Conservation (phyloP, 176 grass and related monocot genomes). For the Guadua angustifolia region DNA sequence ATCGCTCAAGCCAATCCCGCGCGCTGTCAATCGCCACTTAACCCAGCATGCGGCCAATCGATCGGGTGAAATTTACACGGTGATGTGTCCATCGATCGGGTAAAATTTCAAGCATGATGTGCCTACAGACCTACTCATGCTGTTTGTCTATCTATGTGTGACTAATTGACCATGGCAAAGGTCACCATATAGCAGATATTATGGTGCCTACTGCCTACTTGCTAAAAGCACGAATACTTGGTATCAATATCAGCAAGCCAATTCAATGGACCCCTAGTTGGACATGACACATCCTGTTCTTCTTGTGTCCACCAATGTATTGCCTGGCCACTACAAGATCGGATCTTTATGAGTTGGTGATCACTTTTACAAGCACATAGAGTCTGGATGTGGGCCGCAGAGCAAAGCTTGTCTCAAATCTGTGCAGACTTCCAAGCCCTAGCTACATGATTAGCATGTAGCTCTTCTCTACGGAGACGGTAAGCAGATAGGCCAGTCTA, state of each 20-base stretch:
- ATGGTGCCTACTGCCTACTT: constrained; percentile 32
- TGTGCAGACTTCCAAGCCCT: neutral
- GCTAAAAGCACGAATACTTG: neutral
- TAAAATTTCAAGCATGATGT: neutral
- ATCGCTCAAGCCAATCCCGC: neutral
- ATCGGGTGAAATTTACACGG: neutral
- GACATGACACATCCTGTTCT: constrained; percentile 24
- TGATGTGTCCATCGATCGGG: neutral
- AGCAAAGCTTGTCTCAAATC: neutral
- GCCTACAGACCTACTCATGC: neutral
- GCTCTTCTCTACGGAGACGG: neutral
- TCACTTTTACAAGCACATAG: neutral
- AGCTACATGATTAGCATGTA: neutral
- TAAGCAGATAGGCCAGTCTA: neutral
- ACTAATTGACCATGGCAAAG: neutral
- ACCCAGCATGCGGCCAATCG: neutral
- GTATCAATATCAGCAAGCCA: constrained; percentile 12
- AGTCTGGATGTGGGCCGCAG: neutral
- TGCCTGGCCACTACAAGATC: neutral
- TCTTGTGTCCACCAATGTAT: neutral
- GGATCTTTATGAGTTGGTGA: constrained; percentile 1
- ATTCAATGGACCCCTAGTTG: constrained; percentile 23
- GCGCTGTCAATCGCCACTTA: neutral
- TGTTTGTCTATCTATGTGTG: neutral
- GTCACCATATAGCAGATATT: neutral